Conservation (phyloP, 2,329 filamentous ascomycete genomes). For the Alternaria ventricosa region DNA sequence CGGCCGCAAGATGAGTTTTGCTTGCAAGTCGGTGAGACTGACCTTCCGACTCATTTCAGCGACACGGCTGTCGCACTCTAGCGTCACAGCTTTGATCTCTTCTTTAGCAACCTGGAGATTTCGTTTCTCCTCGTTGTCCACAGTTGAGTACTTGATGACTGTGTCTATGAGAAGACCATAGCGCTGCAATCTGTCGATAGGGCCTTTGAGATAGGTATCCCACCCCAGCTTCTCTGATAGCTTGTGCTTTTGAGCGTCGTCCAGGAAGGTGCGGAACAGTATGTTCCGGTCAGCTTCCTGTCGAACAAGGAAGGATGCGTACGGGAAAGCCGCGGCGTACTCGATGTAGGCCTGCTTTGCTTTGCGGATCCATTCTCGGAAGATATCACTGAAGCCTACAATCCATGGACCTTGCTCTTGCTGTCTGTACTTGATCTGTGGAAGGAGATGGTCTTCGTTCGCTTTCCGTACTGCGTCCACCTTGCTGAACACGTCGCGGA, state of each 20-base stretch:
- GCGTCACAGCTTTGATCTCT: conserved; percentile 86
- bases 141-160: conserved; percentile 81
- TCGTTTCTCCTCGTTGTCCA: conserved; percentile 86
- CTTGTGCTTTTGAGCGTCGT: conserved; percentile 78
- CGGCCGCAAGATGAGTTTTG: conserved; percentile 82
- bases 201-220: conserved; percentile 92
- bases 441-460: conserved; percentile 90
- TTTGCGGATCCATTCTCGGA: conserved; percentile 97
- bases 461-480: conserved; percentile 86
- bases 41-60: conserved; percentile 93
- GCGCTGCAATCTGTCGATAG: conserved; percentile 89
- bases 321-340: conserved; percentile 86
- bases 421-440: conserved; percentile 95
- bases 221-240: conserved; percentile 84
- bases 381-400: conserved; percentile 92
- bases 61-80: conserved; percentile 91
- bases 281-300: conserved; percentile 85
- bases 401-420: conserved; percentile 97
- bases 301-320: conserved; percentile 81
- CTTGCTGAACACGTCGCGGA: conserved; percentile 87
- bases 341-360: conserved; percentile 88
- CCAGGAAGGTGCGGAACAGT: conserved; percentile 84
- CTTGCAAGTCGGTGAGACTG: conserved; percentile 80
- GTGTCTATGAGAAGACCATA: conserved; percentile 84
- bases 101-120: conserved; percentile 85